Evolutionary conservation across 352 stramenopile genomes (phyloP).

Genomic region (Albugo laibachii): DNA sequence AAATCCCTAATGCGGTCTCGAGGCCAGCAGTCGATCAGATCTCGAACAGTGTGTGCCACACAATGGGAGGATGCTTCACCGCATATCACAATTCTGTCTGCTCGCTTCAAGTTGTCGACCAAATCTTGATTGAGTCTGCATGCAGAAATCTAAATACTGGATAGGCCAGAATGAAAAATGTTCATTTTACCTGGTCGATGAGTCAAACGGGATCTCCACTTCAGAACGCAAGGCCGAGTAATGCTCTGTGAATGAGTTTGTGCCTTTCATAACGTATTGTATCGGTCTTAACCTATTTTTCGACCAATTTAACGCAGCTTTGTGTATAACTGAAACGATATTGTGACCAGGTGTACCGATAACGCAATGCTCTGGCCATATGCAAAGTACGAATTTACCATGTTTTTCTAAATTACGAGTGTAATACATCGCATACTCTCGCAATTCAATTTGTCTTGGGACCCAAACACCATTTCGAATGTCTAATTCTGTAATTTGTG

Average conservation of each 20-base stretch:
- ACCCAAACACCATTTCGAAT: slow-evolving; percentile 34
- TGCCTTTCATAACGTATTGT: slow-evolving; percentile 86
- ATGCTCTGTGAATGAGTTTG: slow-evolving; percentile 91
- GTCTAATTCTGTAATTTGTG: slow-evolving; percentile 77
- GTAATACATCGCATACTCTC: slow-evolving; percentile 83
- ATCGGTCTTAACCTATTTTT: slow-evolving; percentile 34
- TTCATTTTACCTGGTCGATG: slow-evolving; percentile 23
- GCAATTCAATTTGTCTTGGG: slow-evolving; percentile 36
- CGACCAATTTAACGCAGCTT: slow-evolving; percentile 75
- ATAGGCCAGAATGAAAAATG: too few species aligned
- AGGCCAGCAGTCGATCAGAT: slow-evolving; percentile 78
- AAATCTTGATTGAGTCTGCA: slow-evolving; percentile 68
- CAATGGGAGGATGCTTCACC: slow-evolving; percentile 93
- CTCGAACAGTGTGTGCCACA: slow-evolving; percentile 91
- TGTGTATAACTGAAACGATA: slow-evolving; percentile 66
- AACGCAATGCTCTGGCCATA: slow-evolving; percentile 96
- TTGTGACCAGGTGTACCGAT: slow-evolving; percentile 82
- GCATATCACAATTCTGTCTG: slow-evolving; percentile 78
- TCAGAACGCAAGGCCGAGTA: slow-evolving; percentile 90
- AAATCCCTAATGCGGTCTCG: slow-evolving; percentile 37
- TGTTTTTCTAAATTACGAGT: slow-evolving; percentile 68
- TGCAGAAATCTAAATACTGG: slow-evolving; percentile 8
- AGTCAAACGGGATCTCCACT: slow-evolving; percentile 67
- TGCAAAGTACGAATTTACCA: slow-evolving; percentile 82
- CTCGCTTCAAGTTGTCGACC: slow-evolving; percentile 67